A percentile compares a stretch with the other conserved stretches of the same genome.
Conservation (phyloP, 345 rosid genomes). For the Gossypium arboreum region DNA sequence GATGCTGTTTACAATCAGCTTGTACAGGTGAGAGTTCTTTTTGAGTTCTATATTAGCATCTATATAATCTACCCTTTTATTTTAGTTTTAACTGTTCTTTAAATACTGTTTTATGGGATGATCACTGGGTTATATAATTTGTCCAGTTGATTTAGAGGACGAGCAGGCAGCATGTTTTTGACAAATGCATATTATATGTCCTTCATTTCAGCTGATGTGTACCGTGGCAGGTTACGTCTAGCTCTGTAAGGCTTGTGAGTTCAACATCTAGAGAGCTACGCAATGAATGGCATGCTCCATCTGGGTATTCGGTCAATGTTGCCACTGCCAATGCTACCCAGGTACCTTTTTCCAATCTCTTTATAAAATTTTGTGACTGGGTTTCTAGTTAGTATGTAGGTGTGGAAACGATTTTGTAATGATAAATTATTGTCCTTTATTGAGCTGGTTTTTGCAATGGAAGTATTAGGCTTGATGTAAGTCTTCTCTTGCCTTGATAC, state of each 20-base stretch:
- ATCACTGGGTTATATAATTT: neutral
- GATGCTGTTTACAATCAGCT: conserved; percentile 88
- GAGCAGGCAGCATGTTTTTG: neutral
- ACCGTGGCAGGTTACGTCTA: conserved; percentile 70
- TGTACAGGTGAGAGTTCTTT: conserved; percentile 57
- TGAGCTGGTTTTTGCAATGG: neutral
- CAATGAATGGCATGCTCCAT: conserved; percentile 77
- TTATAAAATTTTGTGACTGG: neutral
- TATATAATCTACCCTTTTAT: neutral
- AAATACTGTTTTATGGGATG: neutral
- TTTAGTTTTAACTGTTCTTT: neutral
- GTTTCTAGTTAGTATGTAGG: neutral
- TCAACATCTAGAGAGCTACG: conserved; percentile 65
- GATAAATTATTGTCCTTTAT: neutral
- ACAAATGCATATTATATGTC: neutral
- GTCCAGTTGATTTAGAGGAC: neutral
- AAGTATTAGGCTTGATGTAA: neutral
- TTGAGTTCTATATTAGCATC: neutral
- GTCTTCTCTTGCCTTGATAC: neutral
- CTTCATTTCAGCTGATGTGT: conserved; percentile 16
- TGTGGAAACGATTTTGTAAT: neutral
- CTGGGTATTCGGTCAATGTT: conserved; percentile 78
- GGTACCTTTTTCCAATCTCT: conserved; percentile 40
- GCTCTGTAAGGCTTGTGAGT: conserved; percentile 76
- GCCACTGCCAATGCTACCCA: conserved; percentile 92